Evolutionary conservation across 2,329 filamentous ascomycete species (phyloP), one percentile per base, ranked within the genome.

Genomic region (Talaromyces amestolkiae): DNA sequence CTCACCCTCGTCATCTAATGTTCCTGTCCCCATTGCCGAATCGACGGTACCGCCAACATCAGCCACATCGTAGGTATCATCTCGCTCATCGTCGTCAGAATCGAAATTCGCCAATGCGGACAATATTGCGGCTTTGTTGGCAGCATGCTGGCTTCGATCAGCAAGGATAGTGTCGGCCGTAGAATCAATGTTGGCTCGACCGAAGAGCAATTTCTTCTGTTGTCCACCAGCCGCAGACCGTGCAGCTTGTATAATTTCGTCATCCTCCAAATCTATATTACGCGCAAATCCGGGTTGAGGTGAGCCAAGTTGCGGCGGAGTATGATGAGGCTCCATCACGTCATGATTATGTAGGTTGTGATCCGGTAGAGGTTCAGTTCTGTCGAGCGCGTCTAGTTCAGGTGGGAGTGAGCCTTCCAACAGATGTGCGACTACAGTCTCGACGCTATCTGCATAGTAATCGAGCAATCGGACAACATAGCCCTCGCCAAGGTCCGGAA

Each of bases 31-130:
- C 2, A 80, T 69, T 3, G 75, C 79, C 19, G 84, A 83, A 70
- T 97, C 93, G 3, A 97, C 88, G 0, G 91, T 91, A 24, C 94
- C 93, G 41, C 95, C 95, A 2, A 98, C 92, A 73, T 98, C 95
- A 59, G 88, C 92, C 1, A 89, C 87, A 72, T 99, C 95, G 74
- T 99, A 99, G 0, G 94, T 98, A 76, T 99, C 95, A 76, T 99
- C 95, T 41, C 93, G 87, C 79, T 99, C 95, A 75, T 99, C 95
- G 70, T 98, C 95, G 71, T 98, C 94, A 0, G 89, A 90, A 78
- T 98, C 93, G 70, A 98, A 97, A 0, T 90, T 86, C 17, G 92
- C 92, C 2, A 98, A 86, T 0, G 94, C 94, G 3, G 93, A 91
- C 27, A 97, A 81, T 70, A 97, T 97, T 11, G 92, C 90, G 0